These are phyloP conservation scores for Penstemon barbatus DNA, from an alignment of 257 asterid genomes.

Conservation along the genomic window DNA sequence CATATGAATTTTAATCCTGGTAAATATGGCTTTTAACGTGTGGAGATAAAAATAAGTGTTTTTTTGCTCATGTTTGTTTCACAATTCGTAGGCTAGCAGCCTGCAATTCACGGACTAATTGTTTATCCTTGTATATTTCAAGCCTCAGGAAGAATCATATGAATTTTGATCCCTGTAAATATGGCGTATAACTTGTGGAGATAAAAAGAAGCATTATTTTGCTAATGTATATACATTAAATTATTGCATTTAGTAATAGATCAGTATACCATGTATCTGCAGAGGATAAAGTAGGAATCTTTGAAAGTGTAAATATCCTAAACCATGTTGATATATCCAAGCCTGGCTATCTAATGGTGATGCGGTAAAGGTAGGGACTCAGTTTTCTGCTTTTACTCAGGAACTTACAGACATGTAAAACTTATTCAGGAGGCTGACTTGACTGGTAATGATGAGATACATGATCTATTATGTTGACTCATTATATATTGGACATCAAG, in stretches of 20 bases:
- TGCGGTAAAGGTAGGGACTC: conserved; percentile 4
- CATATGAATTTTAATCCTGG: not conserved
- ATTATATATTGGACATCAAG: not conserved
- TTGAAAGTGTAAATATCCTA: not conserved
- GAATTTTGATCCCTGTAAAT: too few relatives aligned
- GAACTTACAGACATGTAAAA: not conserved
- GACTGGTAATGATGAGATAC: conserved; percentile 11
- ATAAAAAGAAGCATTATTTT: not conserved
- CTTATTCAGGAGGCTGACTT: not conserved
- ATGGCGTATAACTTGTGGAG: too few relatives aligned
- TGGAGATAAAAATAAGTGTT: not conserved
- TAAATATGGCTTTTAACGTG: not conserved
- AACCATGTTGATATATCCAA: not conserved
- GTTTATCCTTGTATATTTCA: not conserved
- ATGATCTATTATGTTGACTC: not conserved
- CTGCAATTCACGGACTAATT: not conserved
- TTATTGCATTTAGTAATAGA: not conserved
- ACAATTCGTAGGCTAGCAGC: not conserved
- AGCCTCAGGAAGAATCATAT: too few relatives aligned
- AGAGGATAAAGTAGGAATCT: conserved; percentile 6
- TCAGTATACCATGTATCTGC: not conserved
- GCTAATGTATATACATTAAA: not conserved
- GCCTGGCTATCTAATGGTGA: not conserved
- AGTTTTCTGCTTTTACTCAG: not conserved
- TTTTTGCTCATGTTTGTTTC: not conserved